Percentiles rank a stretch among this genome's conserved stretches.
Evolutionary conservation across 441 rosid species (phyloP).

Genomic region (Biscutella auriculata): DNA sequence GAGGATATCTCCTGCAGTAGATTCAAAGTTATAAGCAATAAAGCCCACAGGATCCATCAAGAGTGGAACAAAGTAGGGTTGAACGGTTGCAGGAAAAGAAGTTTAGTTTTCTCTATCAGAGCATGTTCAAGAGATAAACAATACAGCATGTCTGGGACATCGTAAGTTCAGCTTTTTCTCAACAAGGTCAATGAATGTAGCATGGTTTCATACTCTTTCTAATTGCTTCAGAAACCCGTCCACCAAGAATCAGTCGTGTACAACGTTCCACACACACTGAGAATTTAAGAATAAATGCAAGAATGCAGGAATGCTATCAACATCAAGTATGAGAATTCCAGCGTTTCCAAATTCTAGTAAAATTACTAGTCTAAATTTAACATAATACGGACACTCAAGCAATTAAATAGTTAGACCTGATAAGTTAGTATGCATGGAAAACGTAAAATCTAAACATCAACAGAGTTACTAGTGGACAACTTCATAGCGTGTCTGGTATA

Average conservation of each 20-base stretch:
- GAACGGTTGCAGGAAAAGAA: not conserved
- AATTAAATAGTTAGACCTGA: not conserved
- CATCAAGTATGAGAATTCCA: not conserved
- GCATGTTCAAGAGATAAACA: not conserved
- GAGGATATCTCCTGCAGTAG: slow-evolving; percentile 51
- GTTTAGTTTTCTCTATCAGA: not conserved
- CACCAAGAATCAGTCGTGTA: not conserved
- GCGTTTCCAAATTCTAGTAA: not conserved
- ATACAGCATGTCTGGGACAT: slow-evolving; percentile 3
- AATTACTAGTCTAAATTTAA: not conserved
- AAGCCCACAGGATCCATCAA: no score
- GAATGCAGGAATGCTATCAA: not conserved
- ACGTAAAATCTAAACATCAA: not conserved
- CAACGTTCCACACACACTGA: not conserved
- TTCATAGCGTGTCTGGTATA: not conserved
- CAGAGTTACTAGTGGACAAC: not conserved
- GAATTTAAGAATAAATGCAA: no score
- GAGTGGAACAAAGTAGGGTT: not conserved
- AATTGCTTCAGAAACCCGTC: not conserved
- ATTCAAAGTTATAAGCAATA: slow-evolving; percentile 15
- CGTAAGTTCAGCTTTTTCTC: not conserved
- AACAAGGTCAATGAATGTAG: not conserved
- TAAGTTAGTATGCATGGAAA: not conserved
- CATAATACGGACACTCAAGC: not conserved
- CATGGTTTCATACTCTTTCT: not conserved